Percentiles rank a stretch among this genome's conserved stretches.
Conservation (phyloP, 2,329 filamentous ascomycete genomes). For the Dothidotthia symphoricarpi region DNA sequence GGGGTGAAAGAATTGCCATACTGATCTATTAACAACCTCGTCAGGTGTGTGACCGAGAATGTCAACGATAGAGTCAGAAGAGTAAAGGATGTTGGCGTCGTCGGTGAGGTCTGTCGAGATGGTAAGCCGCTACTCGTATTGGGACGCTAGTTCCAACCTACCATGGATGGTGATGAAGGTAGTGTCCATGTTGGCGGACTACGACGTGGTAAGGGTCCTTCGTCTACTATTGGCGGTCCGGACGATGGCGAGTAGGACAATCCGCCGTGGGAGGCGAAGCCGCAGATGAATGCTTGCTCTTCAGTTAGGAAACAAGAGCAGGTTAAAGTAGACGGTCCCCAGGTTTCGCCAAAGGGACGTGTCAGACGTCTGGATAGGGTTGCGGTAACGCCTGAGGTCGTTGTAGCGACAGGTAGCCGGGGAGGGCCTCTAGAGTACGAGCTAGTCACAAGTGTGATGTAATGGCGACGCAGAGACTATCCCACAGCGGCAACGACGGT, state of each 20-base stretch:
- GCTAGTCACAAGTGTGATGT: constrained; percentile 9
- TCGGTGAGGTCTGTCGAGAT: constrained; percentile 62
- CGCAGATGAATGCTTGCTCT: constrained; percentile 4
- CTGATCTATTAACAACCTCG: constrained; percentile 72
- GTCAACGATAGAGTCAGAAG: constrained; percentile 78
- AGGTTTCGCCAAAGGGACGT: constrained; percentile 23
- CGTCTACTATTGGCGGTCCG: constrained; percentile 29
- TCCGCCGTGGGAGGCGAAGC: constrained; percentile 30
- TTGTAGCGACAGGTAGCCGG: background rate
- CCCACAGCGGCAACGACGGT: too few relatives aligned
- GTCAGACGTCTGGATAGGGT: constrained; percentile 18
- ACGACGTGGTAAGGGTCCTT: constrained; percentile 6
- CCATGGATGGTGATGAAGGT: constrained; percentile 92
- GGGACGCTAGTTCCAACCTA: constrained; percentile 44
- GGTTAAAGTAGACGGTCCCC: constrained; percentile 22
- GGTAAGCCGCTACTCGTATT: constrained; percentile 3
- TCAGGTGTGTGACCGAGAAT: constrained; percentile 77
- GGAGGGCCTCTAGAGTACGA: constrained; percentile 1
- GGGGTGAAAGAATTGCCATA: constrained; percentile 83
- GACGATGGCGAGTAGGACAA: constrained; percentile 40
- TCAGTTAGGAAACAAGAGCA: constrained; percentile 12
- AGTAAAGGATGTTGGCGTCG: constrained; percentile 78
- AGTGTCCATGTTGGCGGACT: constrained; percentile 57
- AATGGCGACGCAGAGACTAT: background rate
- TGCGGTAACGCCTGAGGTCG: constrained; percentile 18